phyloP scores from a whole-genome alignment of 192 early-diverging fungal species.

The Glomus cerebriforme region DNA sequence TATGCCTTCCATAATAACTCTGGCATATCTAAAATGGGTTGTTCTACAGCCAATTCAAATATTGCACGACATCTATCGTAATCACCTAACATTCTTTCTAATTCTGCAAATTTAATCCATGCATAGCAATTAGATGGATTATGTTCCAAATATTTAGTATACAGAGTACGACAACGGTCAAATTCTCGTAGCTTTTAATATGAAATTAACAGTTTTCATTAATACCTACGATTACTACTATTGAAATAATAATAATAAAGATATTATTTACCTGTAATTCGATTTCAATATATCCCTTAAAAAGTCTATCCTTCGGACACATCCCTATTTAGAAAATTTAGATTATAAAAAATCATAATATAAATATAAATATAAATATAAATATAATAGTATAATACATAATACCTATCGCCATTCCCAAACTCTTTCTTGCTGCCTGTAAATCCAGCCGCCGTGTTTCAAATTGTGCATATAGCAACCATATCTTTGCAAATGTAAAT shows the following conservation, averaged over 20 bases:
- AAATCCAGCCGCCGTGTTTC: slow-evolving; percentile 81
- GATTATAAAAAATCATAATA: background rate
- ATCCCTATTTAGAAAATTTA: slow-evolving; percentile 36
- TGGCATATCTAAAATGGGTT: slow-evolving; percentile 94
- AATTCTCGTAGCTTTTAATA: slow-evolving; percentile 78
- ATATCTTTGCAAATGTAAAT: slow-evolving; percentile 98
- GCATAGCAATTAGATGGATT: slow-evolving; percentile 84
- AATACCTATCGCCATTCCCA: slow-evolving; percentile 83
- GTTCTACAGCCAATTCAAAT: slow-evolving; percentile 88
- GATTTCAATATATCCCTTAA: slow-evolving; percentile 96
- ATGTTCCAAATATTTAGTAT: slow-evolving; percentile 90
- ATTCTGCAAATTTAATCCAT: slow-evolving; percentile 96
- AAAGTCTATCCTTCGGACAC: slow-evolving; percentile 90
- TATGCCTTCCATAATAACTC: slow-evolving; percentile 98
- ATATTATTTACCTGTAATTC: slow-evolving; percentile 70
- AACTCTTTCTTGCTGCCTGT: slow-evolving; percentile 67
- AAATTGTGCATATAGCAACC: slow-evolving; percentile 93
- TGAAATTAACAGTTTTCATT: background rate
- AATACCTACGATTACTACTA: background rate
- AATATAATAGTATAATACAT: background rate
- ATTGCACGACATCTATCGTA: slow-evolving; percentile 81
- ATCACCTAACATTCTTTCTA: slow-evolving; percentile 87
- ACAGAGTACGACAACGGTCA: slow-evolving; percentile 87
- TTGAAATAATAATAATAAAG: background rate
- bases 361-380: background rate